Base-by-base conservation (phyloP, 768 basidiomycete species). In the Termitomyces bulborhizus region DNA sequence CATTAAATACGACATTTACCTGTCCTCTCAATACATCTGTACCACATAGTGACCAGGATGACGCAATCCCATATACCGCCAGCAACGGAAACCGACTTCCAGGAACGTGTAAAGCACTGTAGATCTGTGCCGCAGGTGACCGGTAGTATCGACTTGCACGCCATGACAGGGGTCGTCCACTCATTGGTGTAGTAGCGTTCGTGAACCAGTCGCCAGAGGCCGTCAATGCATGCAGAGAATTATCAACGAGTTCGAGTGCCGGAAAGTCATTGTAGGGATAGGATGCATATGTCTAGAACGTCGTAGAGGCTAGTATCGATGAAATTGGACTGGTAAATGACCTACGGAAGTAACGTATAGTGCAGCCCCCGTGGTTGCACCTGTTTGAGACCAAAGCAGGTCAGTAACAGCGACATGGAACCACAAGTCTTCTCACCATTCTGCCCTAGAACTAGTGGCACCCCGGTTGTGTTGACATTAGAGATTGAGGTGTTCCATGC, bases 251-350 rank as follows among this genome's bases (percentile, higher is more conserved):
- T 29, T 69, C 66, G 12, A 81, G 56, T 13, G 63, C 46, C 0
- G 80, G 76, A 59, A 71, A 80, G 44, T 78, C 73, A 64, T 80
- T 71, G 68, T 76, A 79, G 13, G 77, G 79, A 63, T 67, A 81
- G 13, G 79, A 78, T 24, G 72, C 72, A 43, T 66, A 77, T 2
- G 80, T 81, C 78, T 80, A 46, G 11, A 21, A 26, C 29, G 31
- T 29, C 21, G 48, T 13, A 41, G 29, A 21, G 21, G 47, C 41
- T 40, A 11, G 26, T 31, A 6, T 24, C 32, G 21, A 49, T 29
- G 45, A 36, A 34, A 5, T 7, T 31, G 39, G 9, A 46, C 31
- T 32, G 37, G 18, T 27, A 13, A 29, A 37, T 29, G 11, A 68
- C 73, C 39, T 55, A 80, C 80, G 42, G 78, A 77, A 18, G 77